phyloP scores from a whole-genome alignment of 106 monocot species.

The Dendrobium officinale region DNA sequence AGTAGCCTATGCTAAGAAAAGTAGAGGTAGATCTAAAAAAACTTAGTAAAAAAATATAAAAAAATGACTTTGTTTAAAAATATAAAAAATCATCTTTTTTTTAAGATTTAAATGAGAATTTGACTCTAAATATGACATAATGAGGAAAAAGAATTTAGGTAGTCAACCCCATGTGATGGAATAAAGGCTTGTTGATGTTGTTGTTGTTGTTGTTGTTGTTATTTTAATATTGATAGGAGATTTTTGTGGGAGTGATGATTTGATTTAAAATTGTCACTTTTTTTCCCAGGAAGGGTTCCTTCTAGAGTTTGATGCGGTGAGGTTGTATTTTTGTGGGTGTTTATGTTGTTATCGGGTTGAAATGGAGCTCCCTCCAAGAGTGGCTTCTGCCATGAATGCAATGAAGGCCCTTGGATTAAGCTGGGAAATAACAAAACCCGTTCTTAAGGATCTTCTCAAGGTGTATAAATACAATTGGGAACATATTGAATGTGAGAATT shows the following conservation, averaged over 20 bases:
- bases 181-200: too few species aligned
- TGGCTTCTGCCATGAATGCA: slow-evolving; percentile 27
- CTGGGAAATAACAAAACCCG: slow-evolving; percentile 18
- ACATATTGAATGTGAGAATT: slow-evolving; percentile 56
- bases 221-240: too few species aligned
- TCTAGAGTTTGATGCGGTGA: not conserved
- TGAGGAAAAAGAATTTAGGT: too few species aligned
- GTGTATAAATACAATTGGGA: slow-evolving; percentile 53
- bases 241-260: not conserved
- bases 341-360: not conserved
- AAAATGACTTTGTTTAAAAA: too few species aligned
- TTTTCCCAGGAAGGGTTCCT: not conserved
- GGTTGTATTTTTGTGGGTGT: not conserved
- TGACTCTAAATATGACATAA: too few species aligned
- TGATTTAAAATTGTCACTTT: not conserved
- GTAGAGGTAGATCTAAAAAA: too few species aligned
- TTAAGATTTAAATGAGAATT: too few species aligned
- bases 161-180: too few species aligned
- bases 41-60: too few species aligned
- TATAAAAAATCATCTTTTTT: too few species aligned
- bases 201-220: too few species aligned
- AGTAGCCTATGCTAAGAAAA: too few species aligned
- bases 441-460: slow-evolving; percentile 41
- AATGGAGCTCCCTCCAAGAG: slow-evolving; percentile 13
- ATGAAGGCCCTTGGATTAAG: slow-evolving; percentile 49